Evolutionary conservation across 257 asterid species (phyloP).

Genomic region (Eustoma russellianum): DNA sequence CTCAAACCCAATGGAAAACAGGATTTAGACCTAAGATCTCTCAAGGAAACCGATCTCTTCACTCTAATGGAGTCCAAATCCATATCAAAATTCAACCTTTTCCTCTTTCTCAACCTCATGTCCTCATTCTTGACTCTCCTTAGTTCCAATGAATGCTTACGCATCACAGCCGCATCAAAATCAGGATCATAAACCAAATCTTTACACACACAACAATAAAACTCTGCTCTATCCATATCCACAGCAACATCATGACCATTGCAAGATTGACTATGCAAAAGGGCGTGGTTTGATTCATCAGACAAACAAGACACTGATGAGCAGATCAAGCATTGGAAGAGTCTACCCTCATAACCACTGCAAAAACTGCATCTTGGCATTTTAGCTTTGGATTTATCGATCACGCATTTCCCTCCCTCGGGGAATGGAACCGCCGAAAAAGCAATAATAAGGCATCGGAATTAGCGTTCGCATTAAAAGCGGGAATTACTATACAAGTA

Average conservation of each 20-base stretch:
- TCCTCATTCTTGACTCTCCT: slow-evolving; percentile 28
- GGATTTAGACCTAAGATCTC: slow-evolving; percentile 50
- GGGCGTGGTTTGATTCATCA: slow-evolving; percentile 43
- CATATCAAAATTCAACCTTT: slow-evolving; percentile 49
- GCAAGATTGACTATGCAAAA: too few species aligned
- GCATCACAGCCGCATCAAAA: slow-evolving; percentile 43
- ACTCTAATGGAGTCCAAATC: slow-evolving; percentile 44
- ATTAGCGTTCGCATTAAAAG: too few species aligned
- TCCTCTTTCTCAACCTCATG: slow-evolving; percentile 36
- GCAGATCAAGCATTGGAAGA: slow-evolving; percentile 64
- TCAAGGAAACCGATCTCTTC: too few species aligned
- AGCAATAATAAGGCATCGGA: too few species aligned
- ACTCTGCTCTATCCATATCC: too few species aligned
- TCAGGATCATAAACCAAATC: slow-evolving; percentile 71
- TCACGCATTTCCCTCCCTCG: slow-evolving; percentile 44
- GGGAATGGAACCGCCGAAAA: too few species aligned
- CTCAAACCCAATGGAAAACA: slow-evolving; percentile 64
- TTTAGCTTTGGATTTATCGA: slow-evolving; percentile 34
- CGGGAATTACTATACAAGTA: too few species aligned
- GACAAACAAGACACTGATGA: slow-evolving; percentile 31
- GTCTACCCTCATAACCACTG: slow-evolving; percentile 38
- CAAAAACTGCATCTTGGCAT: slow-evolving; percentile 52
- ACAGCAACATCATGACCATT: slow-evolving; percentile 49
- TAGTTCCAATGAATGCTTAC: too few species aligned
- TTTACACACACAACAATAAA: slow-evolving; percentile 47